Evolutionary conservation across 352 stramenopile genomes (phyloP).

Genomic region (Phytophthora hibernalis): DNA sequence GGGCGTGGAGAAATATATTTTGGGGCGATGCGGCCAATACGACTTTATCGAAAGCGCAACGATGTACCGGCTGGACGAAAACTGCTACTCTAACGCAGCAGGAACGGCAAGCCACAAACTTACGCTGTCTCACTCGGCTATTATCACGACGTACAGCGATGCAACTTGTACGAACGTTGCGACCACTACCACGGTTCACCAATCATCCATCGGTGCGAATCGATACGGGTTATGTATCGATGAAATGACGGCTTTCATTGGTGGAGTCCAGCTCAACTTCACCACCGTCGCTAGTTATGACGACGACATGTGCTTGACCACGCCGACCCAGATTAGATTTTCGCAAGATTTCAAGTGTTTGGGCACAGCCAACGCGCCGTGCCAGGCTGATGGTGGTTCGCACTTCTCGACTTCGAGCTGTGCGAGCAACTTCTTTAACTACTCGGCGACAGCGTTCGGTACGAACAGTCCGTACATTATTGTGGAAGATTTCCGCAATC

Average conservation of each 20-base stretch:
- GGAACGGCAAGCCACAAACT: constrained; percentile 13
- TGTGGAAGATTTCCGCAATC: constrained; percentile 5
- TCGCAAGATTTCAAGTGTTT: constrained; percentile 12
- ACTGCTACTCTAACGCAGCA: constrained; percentile 21
- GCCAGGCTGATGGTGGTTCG: background rate
- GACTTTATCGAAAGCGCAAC: background rate
- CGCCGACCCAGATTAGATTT: constrained; percentile 3
- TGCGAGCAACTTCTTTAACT: background rate
- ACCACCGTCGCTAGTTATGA: constrained; percentile 3
- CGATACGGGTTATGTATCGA: background rate
- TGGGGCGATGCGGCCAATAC: background rate
- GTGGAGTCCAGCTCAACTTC: background rate
- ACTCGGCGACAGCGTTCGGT: background rate
- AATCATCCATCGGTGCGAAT: background rate
- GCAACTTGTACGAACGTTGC: constrained; percentile 3
- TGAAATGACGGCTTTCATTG: constrained; percentile 10
- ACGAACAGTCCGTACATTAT: constrained; percentile 9
- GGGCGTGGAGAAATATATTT: constrained; percentile 11
- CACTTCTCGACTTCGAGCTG: constrained; percentile 1
- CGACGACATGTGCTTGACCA: constrained; percentile 10
- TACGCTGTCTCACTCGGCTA: constrained; percentile 10
- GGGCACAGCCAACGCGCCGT: background rate
- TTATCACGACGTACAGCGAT: constrained; percentile 17
- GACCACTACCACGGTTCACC: background rate
- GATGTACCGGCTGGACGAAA: constrained; percentile 19